phyloP scores from a whole-genome alignment of 2,329 filamentous ascomycete species.

The Penicillium sclerotiorum region DNA sequence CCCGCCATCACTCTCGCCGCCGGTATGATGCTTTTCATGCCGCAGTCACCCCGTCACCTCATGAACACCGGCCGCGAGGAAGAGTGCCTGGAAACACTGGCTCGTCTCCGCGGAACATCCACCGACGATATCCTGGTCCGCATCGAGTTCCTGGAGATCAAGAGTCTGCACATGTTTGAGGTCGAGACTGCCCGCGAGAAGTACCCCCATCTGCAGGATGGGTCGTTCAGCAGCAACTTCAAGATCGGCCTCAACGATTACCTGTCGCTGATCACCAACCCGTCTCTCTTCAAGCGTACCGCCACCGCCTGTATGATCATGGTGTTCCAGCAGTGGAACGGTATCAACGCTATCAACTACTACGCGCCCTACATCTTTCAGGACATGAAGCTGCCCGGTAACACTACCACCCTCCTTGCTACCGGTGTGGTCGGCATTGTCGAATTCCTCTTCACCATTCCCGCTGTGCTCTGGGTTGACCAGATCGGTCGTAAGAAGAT shows the following conservation, averaged over 20 bases:
- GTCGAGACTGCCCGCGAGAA: constrained; percentile 66
- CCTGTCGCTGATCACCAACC: constrained; percentile 35
- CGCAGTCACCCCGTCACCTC: constrained; percentile 74
- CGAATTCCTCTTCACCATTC: constrained; percentile 45
- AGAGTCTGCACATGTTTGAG: constrained; percentile 74
- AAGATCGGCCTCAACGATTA: constrained; percentile 61
- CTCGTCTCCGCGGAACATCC: constrained; percentile 64
- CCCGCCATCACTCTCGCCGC: constrained; percentile 67
- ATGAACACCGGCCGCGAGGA: constrained; percentile 68
- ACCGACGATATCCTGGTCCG: constrained; percentile 69
- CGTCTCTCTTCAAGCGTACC: constrained; percentile 40
- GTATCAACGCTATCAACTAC: constrained; percentile 48
- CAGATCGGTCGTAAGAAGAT: constrained; percentile 44
- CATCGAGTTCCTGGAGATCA: constrained; percentile 77
- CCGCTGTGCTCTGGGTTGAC: constrained; percentile 45
- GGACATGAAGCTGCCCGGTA: constrained; percentile 36
- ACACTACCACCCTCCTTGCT: constrained; percentile 42
- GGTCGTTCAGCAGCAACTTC: constrained; percentile 64
- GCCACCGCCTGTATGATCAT: constrained; percentile 38
- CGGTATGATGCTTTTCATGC: constrained; percentile 75
- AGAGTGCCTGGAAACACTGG: constrained; percentile 66
- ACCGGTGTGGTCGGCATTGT: constrained; percentile 45
- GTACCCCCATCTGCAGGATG: constrained; percentile 66
- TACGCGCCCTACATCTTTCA: constrained; percentile 43
- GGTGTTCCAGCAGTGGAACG: constrained; percentile 53